phyloP scores from a whole-genome alignment of 768 basidiomycete genomes.

The Agaricus blazei region DNA sequence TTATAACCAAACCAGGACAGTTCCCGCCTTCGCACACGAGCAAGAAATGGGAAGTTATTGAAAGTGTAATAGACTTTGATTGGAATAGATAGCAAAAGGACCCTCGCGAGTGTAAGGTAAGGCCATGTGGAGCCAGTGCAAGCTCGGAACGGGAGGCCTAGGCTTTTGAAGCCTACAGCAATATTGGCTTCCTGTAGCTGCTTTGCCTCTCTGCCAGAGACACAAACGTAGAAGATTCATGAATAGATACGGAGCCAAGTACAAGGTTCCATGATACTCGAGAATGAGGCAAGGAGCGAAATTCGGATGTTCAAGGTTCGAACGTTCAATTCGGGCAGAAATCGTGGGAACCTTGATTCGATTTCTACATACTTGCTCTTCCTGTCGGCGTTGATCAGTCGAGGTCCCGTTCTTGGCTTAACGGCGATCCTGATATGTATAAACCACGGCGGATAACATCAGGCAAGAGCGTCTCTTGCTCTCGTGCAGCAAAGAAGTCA shows the following conservation, averaged over 20 bases:
- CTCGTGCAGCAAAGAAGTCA: not conserved
- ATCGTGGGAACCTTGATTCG: not conserved
- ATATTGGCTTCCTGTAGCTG: not conserved
- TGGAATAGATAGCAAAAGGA: too few relatives aligned
- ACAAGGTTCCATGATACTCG: too few relatives aligned
- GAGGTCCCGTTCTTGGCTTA: not conserved
- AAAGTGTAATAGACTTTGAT: too few relatives aligned
- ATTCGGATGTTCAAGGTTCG: not conserved
- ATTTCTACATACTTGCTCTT: not conserved
- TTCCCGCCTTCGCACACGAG: too few relatives aligned
- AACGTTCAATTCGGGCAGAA: not conserved
- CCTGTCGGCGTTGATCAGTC: not conserved
- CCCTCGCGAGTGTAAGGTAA: too few relatives aligned
- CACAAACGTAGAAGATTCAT: not conserved
- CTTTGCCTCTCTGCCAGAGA: not conserved
- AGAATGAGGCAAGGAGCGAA: too few relatives aligned
- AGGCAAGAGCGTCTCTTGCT: not conserved
- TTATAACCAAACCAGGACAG: too few relatives aligned
- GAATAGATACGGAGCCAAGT: too few relatives aligned
- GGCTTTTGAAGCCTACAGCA: not conserved
- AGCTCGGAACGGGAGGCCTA: not conserved
- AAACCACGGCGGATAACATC: not conserved
- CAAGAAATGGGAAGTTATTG: too few relatives aligned
- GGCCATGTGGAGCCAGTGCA: not conserved
- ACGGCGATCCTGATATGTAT: not conserved